Conservation (phyloP, 208 protist species). For the Vickermania spadyakhi region DNA sequence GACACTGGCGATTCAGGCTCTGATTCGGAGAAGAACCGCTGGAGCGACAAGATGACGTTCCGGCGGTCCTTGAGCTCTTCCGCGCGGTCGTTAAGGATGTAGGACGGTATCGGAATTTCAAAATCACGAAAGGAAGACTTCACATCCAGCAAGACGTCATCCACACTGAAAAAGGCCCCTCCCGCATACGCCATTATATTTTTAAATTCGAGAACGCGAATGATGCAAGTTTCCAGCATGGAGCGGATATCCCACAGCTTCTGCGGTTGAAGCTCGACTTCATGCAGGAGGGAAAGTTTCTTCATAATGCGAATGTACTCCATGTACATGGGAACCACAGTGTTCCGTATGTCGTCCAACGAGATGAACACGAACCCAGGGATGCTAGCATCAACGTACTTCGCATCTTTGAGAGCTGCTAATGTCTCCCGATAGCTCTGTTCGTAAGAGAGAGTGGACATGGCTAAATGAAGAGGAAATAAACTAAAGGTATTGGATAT, state of each 20-base stretch:
- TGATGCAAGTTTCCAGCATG: slow-evolving; percentile 86
- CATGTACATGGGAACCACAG: slow-evolving; percentile 85
- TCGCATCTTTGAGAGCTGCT: slow-evolving; percentile 48
- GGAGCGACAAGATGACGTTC: slow-evolving; percentile 62
- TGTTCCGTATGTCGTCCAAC: too few species aligned
- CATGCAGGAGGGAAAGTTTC: slow-evolving; percentile 75
- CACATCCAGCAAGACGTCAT: slow-evolving; percentile 88
- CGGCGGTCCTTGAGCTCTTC: slow-evolving; percentile 59
- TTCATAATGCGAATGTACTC: slow-evolving; percentile 82
- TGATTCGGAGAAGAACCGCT: slow-evolving; percentile 59
- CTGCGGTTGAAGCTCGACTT: slow-evolving; percentile 92
- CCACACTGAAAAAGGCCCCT: slow-evolving; percentile 21
- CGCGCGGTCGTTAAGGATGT: slow-evolving; percentile 81
- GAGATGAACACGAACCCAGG: slow-evolving; percentile 55
- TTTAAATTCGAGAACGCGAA: slow-evolving; percentile 92
- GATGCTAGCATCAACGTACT: slow-evolving; percentile 50
- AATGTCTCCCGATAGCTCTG: slow-evolving; percentile 69
- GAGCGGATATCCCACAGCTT: slow-evolving; percentile 86
- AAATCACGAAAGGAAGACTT: slow-evolving; percentile 82
- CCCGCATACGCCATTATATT: not conserved
- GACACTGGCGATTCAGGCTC: slow-evolving; percentile 66
- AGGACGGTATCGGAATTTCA: slow-evolving; percentile 83
- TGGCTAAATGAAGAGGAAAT: slow-evolving; percentile 15
- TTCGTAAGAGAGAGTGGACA: slow-evolving; percentile 80
- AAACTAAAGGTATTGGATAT: slow-evolving; percentile 9